Evolutionary conservation across 495 filamentous ascomycete species (phyloP).

Genomic region (Podospora conica): DNA sequence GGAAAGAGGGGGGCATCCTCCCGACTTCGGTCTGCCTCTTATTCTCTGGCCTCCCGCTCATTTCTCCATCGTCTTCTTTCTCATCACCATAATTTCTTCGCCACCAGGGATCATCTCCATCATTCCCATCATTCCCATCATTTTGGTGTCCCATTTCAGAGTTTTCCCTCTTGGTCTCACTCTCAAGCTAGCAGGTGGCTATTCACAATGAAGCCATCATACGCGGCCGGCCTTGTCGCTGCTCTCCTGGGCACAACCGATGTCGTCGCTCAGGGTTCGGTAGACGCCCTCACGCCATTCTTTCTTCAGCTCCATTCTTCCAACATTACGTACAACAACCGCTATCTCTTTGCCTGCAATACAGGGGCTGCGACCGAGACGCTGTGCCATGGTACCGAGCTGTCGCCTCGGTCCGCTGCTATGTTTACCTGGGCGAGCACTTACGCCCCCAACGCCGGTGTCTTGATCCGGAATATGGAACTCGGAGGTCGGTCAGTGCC

Average conservation of each 20-base stretch:
- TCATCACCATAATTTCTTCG: background rate
- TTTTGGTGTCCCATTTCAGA: background rate
- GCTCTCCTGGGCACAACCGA: slow-evolving; percentile 15
- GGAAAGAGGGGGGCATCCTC: background rate
- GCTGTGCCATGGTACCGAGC: slow-evolving; percentile 37
- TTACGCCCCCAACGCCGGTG: slow-evolving; percentile 23
- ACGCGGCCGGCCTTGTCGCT: background rate
- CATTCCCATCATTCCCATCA: background rate
- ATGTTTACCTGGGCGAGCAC: slow-evolving; percentile 33
- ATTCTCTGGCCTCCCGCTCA: background rate
- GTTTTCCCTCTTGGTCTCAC: background rate
- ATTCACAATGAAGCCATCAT: background rate
- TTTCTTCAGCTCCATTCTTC: slow-evolving; percentile 30
- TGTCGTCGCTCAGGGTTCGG: slow-evolving; percentile 30
- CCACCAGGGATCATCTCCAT: no score
- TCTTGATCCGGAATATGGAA: slow-evolving; percentile 39
- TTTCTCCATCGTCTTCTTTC: background rate
- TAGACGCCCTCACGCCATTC: slow-evolving; percentile 16
- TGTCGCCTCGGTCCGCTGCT: slow-evolving; percentile 7
- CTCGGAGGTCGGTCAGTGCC: slow-evolving; percentile 21
- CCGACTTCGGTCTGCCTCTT: background rate
- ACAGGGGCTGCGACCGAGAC: slow-evolving; percentile 50
- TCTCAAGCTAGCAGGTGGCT: background rate
- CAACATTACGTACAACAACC: slow-evolving; percentile 30
- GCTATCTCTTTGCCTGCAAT: slow-evolving; percentile 46